phyloP scores from a whole-genome alignment of 768 basidiomycete genomes.

The Thelephora ganbajun region DNA sequence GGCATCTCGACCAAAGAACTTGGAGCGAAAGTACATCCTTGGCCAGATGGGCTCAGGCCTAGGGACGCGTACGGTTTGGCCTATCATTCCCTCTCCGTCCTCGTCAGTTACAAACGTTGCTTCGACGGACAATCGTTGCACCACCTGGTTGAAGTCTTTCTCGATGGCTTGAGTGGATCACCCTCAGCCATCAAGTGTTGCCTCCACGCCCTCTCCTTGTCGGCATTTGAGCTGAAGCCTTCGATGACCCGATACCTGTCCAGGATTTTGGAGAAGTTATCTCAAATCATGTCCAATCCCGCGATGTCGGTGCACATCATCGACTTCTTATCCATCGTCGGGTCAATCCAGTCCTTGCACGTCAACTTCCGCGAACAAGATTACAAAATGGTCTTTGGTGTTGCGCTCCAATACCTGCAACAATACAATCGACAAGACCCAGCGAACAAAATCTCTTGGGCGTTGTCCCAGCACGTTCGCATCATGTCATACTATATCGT shows the following conservation, averaged over 20 bases:
- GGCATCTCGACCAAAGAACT: conserved; percentile 47
- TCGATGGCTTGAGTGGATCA: conserved; percentile 54
- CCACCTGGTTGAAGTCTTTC: conserved; percentile 59
- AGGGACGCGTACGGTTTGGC: conserved; percentile 82
- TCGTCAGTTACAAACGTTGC: conserved; percentile 75
- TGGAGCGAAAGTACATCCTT: conserved; percentile 38
- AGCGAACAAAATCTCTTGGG: conserved; percentile 59
- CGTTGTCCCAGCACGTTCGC: conserved; percentile 83
- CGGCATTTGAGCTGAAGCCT: conserved; percentile 73
- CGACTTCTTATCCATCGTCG: conserved; percentile 78
- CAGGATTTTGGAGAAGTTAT: conserved; percentile 72
- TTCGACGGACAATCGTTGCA: conserved; percentile 59
- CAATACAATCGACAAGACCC: conserved; percentile 62
- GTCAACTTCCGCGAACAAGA: conserved; percentile 85
- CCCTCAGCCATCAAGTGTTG: conserved; percentile 76
- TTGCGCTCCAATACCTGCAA: conserved; percentile 87
- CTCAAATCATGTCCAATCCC: conserved; percentile 88
- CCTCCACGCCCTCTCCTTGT: conserved; percentile 77
- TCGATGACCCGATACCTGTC: conserved; percentile 73
- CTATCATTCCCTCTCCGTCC: conserved; percentile 75
- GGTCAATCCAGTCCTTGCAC: conserved; percentile 65
- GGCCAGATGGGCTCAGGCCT: conserved; percentile 33
- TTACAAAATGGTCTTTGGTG: conserved; percentile 88
- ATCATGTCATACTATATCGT: conserved; percentile 82
- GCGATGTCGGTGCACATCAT: conserved; percentile 94